Conservation (phyloP, 148 eudicot genomes). For the Dysphania ambrosioides region DNA sequence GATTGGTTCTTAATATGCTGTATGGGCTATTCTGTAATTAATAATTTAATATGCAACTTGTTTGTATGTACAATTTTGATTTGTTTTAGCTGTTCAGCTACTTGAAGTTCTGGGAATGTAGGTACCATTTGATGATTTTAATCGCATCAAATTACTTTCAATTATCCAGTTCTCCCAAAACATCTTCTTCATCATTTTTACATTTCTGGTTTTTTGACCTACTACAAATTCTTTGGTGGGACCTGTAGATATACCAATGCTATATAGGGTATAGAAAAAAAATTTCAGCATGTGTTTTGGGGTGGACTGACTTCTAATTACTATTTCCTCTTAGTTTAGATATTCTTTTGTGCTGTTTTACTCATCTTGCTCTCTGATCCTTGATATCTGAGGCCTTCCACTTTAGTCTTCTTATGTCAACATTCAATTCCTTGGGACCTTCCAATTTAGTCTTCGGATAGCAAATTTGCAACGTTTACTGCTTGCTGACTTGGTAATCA, state of each 20-base stretch:
- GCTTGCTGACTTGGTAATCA: too few relatives aligned
- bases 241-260: background rate
- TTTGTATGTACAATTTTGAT: background rate
- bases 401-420: background rate
- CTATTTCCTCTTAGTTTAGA: background rate
- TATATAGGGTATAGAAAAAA: conserved; percentile 6
- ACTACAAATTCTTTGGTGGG: background rate
- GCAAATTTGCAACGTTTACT: too few relatives aligned
- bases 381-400: background rate
- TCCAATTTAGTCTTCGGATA: too few relatives aligned
- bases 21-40: too few relatives aligned
- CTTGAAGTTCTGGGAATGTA: too few relatives aligned
- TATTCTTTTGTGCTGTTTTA: background rate
- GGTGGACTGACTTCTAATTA: background rate
- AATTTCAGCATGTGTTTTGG: background rate
- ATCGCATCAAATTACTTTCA: too few relatives aligned
- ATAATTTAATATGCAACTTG: conserved; percentile 5
- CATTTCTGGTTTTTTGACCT: too few relatives aligned
- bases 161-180: too few relatives aligned
- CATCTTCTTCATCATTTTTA: too few relatives aligned
- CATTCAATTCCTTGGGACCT: too few relatives aligned
- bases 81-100: too few relatives aligned
- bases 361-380: background rate
- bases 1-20: background rate
- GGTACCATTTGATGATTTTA: too few relatives aligned